Evolutionary conservation across 164 flowering plant species (phyloP).

Genomic region (Stephania japonica): DNA sequence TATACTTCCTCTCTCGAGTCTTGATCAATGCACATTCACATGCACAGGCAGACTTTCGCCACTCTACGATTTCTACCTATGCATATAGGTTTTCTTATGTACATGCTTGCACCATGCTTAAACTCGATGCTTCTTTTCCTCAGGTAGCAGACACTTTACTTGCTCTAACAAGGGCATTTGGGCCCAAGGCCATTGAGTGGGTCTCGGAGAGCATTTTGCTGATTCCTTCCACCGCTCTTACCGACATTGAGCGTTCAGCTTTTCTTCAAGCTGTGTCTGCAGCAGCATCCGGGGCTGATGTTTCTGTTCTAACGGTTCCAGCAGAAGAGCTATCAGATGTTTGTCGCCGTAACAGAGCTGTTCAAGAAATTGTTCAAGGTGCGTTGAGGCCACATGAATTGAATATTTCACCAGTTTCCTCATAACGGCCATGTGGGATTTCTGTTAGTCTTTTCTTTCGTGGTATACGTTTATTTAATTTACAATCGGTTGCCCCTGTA

Average conservation of each 20-base stretch:
- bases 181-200: constrained; percentile 69
- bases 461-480: not conserved
- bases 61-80: too few species aligned
- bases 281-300: constrained; percentile 60
- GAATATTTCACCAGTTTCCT: constrained; percentile 47
- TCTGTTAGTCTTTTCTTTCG: constrained; percentile 7
- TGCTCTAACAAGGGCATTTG: constrained; percentile 63
- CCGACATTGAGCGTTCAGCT: constrained; percentile 64
- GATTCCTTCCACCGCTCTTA: constrained; percentile 72
- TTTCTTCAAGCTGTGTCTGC: constrained; percentile 74
- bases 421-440: not conserved
- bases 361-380: constrained; percentile 92
- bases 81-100: too few species aligned
- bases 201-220: constrained; percentile 54
- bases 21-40: not conserved
- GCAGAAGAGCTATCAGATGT: constrained; percentile 87
- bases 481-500: constrained; percentile 12
- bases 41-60: not conserved
- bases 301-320: constrained; percentile 39
- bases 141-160: constrained; percentile 75
- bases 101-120: too few species aligned
- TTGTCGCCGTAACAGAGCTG: constrained; percentile 82
- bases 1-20: not conserved
- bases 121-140: not conserved
- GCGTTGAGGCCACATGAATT: constrained; percentile 85